Evolutionary conservation across 495 filamentous ascomycete genomes (phyloP).

Genomic region (Terfezia claveryi): DNA sequence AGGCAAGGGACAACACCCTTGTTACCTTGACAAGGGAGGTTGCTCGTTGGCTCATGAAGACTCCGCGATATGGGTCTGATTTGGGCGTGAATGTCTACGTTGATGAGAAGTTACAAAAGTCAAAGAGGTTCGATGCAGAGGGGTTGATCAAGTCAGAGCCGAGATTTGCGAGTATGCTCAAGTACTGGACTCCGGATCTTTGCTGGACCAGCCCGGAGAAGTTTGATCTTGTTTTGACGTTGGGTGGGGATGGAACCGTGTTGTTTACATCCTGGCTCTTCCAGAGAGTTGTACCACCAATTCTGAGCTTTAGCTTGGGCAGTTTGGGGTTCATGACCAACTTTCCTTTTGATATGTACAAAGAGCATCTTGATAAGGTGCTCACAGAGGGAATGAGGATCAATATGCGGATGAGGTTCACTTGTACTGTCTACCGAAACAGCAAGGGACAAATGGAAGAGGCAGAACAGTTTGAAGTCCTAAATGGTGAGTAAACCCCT

Average conservation of each 20-base stretch:
- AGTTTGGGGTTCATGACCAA: constrained; percentile 91
- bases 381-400: constrained; percentile 73
- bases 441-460: constrained; percentile 40
- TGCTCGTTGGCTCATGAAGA: constrained; percentile 64
- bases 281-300: constrained; percentile 85
- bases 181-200: constrained; percentile 64
- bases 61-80: constrained; percentile 31
- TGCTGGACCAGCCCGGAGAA: constrained; percentile 56
- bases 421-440: constrained; percentile 60
- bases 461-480: constrained; percentile 40
- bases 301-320: constrained; percentile 74
- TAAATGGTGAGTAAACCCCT: constrained; percentile 42
- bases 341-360: constrained; percentile 65
- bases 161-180: constrained; percentile 35
- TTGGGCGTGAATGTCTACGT: constrained; percentile 56
- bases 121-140: constrained; percentile 45
- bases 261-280: constrained; percentile 93
- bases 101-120: constrained; percentile 47
- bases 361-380: constrained; percentile 43
- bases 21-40: constrained; percentile 58
- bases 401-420: constrained; percentile 71
- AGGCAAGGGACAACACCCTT: constrained; percentile 65
- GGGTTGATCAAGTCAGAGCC: constrained; percentile 37
- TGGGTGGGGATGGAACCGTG: constrained; percentile 94
- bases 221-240: constrained; percentile 82